A percentile compares a stretch with the other conserved stretches of the same genome.
Evolutionary conservation across 1,284 basidiomycete genomes (phyloP).

Genomic region (Apiotrichum siamense): DNA sequence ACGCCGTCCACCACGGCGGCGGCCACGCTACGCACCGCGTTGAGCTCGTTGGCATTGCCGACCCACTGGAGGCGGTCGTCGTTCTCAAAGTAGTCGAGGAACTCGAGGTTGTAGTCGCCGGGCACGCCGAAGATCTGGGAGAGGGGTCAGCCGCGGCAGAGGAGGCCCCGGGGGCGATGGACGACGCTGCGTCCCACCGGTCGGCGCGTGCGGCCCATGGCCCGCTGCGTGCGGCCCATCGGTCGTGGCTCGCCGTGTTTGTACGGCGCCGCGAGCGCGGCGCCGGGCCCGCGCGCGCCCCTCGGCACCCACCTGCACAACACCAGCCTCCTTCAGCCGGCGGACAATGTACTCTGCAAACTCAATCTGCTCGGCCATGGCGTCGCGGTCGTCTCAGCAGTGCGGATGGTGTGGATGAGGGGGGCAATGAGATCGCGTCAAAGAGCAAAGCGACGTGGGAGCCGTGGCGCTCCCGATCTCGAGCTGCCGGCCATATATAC

Average conservation of each 20-base stretch:
- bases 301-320: slow-evolving; percentile 24
- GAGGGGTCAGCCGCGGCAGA: too few species aligned
- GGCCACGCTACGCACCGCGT: slow-evolving; percentile 51
- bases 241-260: too few species aligned
- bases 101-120: slow-evolving; percentile 84
- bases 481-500: too few species aligned
- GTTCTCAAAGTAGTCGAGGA: slow-evolving; percentile 74
- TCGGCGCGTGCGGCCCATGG: too few species aligned
- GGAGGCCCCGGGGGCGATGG: neutral
- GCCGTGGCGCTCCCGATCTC: too few species aligned
- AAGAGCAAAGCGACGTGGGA: too few species aligned
- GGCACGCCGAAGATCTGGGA: slow-evolving; percentile 72
- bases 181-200: neutral
- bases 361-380: slow-evolving; percentile 5
- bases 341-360: slow-evolving; percentile 59
- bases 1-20: neutral
- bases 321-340: slow-evolving; percentile 52
- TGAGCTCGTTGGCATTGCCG: slow-evolving; percentile 85
- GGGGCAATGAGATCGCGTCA: too few species aligned
- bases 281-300: neutral
- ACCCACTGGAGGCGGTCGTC: slow-evolving; percentile 78
- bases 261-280: too few species aligned
- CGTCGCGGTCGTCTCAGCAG: too few species aligned
- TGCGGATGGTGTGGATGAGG: too few species aligned
- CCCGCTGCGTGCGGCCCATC: too few species aligned